Evolutionary conservation across 1,284 basidiomycete species (phyloP), one percentile per base, ranked within the genome.

Genomic region (Apiotrichum sp.): DNA sequence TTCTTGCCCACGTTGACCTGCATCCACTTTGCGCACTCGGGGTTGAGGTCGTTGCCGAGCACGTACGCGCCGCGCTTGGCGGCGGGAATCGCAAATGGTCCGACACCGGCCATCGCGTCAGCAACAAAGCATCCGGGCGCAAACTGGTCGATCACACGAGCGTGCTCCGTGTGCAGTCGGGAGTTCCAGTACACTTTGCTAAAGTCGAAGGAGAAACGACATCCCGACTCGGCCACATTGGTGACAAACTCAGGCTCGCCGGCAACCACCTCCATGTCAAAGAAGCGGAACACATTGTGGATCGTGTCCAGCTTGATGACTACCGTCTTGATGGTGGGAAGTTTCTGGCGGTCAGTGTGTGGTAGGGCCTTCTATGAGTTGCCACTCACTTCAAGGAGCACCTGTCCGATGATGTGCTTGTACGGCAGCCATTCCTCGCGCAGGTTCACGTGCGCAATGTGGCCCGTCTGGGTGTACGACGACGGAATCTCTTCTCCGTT

Each of bases 161-260:
- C 84, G 67, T 99, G 96, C 70, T 99, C 96, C 1, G 85, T 85
- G 62, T 92, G 88, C 38, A 98, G 77, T 16, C 96, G 84, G 16
- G 93, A 95, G 78, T 99, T 99, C 93, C 93, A 98, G 76, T 98
- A 98, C 3, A 98, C 96, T 65, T 85, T 81, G 8, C 88, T 86
- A 69, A 98, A 98, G 72, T 99, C 93, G 66, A 99, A 98, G 0
- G 83, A 86, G 74, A 98, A 98, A 13, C 78, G 78, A 74, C 93
- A 98, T 62, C 85, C 83, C 6, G 85, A 83, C 78, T 96, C 92
- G 62, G 81, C 81, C 73, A 89, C 87, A 64, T 87, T 83, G 5
- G 96, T 92, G 22, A 88, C 66, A 67, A 87, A 95, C 67, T 96
- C 82, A 0, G 85, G 82, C 57, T 90, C 86, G 10, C 96, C 96